Evolutionary conservation across 352 stramenopile genomes (phyloP).

Genomic region (Phytophthora quininea): DNA sequence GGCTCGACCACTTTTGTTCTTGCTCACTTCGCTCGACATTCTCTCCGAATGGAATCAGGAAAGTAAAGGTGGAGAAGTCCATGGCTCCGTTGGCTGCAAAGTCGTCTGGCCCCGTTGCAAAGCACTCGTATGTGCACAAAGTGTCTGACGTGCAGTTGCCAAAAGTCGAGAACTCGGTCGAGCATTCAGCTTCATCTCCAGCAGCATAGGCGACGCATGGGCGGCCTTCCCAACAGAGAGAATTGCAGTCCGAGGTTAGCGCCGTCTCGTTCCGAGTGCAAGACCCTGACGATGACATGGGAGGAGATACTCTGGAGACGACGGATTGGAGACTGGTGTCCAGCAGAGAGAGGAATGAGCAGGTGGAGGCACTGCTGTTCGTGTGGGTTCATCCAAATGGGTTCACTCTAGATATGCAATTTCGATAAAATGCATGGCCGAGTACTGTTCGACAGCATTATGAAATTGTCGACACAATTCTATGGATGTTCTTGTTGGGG

Average conservation of each 20-base stretch:
- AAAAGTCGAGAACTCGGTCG: constrained; percentile 30
- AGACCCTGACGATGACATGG: constrained; percentile 3
- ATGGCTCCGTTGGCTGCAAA: constrained; percentile 56
- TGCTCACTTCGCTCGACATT: constrained; percentile 12
- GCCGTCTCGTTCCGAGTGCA: constrained; percentile 49
- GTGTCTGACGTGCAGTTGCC: constrained; percentile 40
- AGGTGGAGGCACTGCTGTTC: too few relatives aligned
- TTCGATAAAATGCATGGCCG: too few relatives aligned
- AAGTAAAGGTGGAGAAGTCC: constrained; percentile 60
- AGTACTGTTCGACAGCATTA: too few relatives aligned
- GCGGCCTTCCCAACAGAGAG: constrained; percentile 47
- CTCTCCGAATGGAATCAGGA: constrained; percentile 62
- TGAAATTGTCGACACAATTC: too few relatives aligned
- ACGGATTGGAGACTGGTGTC: too few relatives aligned
- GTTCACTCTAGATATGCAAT: too few relatives aligned
- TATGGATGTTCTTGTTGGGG: too few relatives aligned
- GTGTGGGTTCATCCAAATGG: too few relatives aligned
- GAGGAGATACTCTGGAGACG: too few relatives aligned
- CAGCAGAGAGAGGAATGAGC: too few relatives aligned
- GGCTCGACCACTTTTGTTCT: constrained; percentile 23
- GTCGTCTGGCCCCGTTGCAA: constrained; percentile 55
- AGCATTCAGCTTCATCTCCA: constrained; percentile 16
- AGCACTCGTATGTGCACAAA: constrained; percentile 62
- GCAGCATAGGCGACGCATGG: constrained; percentile 62
- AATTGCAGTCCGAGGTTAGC: constrained; percentile 54